Evolutionary conservation across 1,139 yeast genomes (phyloP).

Genomic region (Protomyces arabidopsidicola): DNA sequence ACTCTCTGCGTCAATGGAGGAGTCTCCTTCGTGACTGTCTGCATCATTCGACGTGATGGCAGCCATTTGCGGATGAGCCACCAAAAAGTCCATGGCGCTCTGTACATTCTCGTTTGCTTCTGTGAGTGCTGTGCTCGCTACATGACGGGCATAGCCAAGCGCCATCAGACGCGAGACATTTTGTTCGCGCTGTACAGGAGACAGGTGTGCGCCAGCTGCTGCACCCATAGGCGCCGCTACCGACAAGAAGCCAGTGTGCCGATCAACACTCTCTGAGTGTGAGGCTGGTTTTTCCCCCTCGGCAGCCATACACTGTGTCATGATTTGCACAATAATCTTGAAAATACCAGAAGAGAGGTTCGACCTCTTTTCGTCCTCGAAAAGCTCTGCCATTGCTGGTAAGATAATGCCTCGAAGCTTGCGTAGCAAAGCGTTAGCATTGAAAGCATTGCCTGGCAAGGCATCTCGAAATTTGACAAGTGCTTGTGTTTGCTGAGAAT

Average conservation of each 20-base stretch:
- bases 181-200: background rate
- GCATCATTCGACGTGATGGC: background rate
- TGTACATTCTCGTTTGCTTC: background rate
- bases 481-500: background rate
- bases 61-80: background rate
- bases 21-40: background rate
- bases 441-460: background rate
- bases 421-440: background rate
- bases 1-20: background rate
- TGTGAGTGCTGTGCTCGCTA: background rate
- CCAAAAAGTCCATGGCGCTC: background rate
- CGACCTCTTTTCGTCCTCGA: background rate
- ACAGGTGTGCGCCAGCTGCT: background rate
- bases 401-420: background rate
- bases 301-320: background rate
- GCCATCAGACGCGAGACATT: background rate
- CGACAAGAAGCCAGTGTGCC: too few species aligned
- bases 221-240: background rate
- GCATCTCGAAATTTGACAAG: background rate
- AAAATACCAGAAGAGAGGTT: background rate
- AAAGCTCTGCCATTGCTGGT: background rate
- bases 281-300: background rate
- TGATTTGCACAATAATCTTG: background rate
- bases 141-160: background rate
- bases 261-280: background rate